These are phyloP conservation scores for Acer campestre DNA, from an alignment of 345 rosid genomes.

Conservation along the genomic window DNA sequence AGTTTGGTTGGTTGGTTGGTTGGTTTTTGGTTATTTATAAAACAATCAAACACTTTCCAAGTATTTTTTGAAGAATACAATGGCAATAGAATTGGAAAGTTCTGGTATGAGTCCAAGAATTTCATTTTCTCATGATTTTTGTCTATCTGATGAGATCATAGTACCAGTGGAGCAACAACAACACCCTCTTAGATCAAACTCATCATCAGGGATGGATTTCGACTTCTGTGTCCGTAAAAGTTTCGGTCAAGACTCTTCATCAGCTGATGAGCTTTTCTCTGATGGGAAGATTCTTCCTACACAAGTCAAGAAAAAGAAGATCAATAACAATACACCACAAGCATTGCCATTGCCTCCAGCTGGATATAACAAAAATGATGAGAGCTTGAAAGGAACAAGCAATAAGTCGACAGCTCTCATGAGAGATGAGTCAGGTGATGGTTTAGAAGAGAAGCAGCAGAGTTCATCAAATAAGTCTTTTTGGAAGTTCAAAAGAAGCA, in stretches of 20 bases:
- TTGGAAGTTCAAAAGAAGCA: constrained; percentile 79
- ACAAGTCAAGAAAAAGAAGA: constrained; percentile 42
- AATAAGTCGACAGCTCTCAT: constrained; percentile 15
- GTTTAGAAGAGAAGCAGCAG: constrained; percentile 41
- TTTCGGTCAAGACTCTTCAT: constrained; percentile 47
- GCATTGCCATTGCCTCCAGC: not conserved
- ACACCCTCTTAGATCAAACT: constrained; percentile 45
- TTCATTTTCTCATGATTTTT: constrained; percentile 75
- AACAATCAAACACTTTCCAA: not conserved
- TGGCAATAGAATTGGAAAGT: constrained; percentile 72
- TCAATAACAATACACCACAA: not conserved
- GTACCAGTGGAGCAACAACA: constrained; percentile 50
- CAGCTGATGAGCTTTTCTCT: constrained; percentile 63
- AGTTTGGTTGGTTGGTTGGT: not conserved
- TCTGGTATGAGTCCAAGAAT: constrained; percentile 72
- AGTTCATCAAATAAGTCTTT: constrained; percentile 53
- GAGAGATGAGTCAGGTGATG: constrained; percentile 33
- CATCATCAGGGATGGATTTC: constrained; percentile 53
- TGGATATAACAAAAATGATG: not conserved
- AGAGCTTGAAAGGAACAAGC: constrained; percentile 24
- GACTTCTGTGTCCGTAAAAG: constrained; percentile 48
- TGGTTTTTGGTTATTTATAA: not conserved
- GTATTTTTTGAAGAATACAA: constrained; percentile 20
- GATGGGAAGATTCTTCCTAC: constrained; percentile 57
- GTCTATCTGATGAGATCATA: constrained; percentile 38